Conservation (phyloP, 108 stramenopile species). For the Nitzschia putrida region DNA sequence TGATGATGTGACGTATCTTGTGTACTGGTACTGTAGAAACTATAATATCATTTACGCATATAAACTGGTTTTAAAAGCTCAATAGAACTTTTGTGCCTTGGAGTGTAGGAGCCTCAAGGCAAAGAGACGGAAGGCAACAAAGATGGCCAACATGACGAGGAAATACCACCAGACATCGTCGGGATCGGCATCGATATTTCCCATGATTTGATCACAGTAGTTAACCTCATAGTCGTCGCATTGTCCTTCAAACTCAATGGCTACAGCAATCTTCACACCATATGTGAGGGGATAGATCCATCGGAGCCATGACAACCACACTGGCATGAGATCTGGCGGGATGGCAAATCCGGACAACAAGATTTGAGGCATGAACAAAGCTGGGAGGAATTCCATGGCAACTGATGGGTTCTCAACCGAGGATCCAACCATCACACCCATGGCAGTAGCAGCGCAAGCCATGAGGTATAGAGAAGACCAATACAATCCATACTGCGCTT, state of each 20-base stretch:
- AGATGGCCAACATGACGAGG: slow-evolving; percentile 53
- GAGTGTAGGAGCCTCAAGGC: slow-evolving; percentile 40
- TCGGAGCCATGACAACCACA: slow-evolving; percentile 70
- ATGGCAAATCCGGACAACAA: slow-evolving; percentile 76
- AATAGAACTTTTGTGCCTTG: slow-evolving; percentile 70
- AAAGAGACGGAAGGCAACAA: slow-evolving; percentile 57
- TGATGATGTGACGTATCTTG: too few relatives aligned
- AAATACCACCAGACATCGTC: slow-evolving; percentile 61
- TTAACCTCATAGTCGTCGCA: slow-evolving; percentile 29
- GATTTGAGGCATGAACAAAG: slow-evolving; percentile 79
- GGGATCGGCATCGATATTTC: slow-evolving; percentile 34
- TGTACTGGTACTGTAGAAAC: too few relatives aligned
- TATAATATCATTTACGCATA: too few relatives aligned
- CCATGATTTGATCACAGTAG: slow-evolving; percentile 50
- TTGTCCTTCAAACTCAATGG: slow-evolving; percentile 60
- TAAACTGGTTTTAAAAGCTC: not conserved
- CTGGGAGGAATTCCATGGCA: slow-evolving; percentile 60
- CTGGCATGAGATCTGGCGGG: slow-evolving; percentile 28
- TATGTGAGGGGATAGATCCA: slow-evolving; percentile 75
- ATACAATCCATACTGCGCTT: slow-evolving; percentile 32
- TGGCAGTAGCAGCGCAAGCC: slow-evolving; percentile 48
- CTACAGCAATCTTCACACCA: slow-evolving; percentile 44
- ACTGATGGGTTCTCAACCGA: slow-evolving; percentile 53
- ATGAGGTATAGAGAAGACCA: slow-evolving; percentile 36
- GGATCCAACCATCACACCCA: slow-evolving; percentile 60